Percentiles rank a stretch among this genome's conserved stretches.
Evolutionary conservation across 106 monocot species (phyloP).

Genomic region (Narthecium ossifragum): DNA sequence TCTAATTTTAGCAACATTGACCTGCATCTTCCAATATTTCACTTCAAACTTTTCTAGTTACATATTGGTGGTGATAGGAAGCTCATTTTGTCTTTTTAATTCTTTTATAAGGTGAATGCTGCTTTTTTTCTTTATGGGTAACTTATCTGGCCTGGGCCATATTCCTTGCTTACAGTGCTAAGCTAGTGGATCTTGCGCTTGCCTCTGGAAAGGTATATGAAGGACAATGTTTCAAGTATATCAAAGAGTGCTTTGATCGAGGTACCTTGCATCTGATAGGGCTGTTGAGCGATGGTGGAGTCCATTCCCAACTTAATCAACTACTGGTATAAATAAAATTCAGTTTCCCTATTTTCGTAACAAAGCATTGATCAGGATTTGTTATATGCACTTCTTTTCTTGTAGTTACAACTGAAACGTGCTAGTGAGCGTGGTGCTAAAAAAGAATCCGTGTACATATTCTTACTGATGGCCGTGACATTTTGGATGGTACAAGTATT

Average conservation of each 20-base stretch:
- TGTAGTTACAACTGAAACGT: slow-evolving; percentile 85
- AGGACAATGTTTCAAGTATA: slow-evolving; percentile 86
- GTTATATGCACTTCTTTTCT: neutral
- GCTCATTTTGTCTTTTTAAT: no score
- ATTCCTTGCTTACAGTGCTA: no score
- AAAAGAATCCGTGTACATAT: slow-evolving; percentile 92
- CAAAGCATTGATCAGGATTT: no score
- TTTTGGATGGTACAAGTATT: slow-evolving; percentile 84
- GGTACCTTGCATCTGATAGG: slow-evolving; percentile 91
- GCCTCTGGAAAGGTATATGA: slow-evolving; percentile 90
- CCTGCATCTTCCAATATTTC: no score
- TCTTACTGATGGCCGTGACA: slow-evolving; percentile 97
- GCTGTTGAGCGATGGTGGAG: slow-evolving; percentile 92
- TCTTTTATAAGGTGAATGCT: no score
- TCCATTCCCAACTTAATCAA: slow-evolving; percentile 93
- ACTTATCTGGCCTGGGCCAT: no score
- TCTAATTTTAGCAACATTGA: no score
- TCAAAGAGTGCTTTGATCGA: slow-evolving; percentile 72
- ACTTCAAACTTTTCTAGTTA: no score
- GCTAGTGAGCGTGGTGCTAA: slow-evolving; percentile 72
- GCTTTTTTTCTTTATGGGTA: no score
- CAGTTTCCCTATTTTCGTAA: neutral
- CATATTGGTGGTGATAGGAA: no score
- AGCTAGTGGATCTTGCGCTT: slow-evolving; percentile 86
- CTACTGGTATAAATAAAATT: slow-evolving; percentile 50